These are phyloP conservation scores for Periconia macrospinosa DNA, from an alignment of 2,329 filamentous ascomycete species.

Conservation along the genomic window DNA sequence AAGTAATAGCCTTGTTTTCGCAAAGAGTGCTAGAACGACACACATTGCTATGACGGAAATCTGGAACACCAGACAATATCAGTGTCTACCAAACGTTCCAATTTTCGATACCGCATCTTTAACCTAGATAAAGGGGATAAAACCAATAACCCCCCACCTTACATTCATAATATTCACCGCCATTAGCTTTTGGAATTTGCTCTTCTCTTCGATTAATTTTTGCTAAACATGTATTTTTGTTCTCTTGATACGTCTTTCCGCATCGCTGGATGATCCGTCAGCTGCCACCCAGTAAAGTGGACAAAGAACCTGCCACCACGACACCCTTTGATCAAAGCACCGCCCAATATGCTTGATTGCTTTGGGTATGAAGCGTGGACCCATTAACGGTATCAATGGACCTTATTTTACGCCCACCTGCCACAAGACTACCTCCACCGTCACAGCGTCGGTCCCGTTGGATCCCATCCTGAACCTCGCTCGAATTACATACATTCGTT, in stretches of 20 bases:
- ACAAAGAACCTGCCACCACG: not conserved
- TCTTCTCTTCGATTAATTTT: no score
- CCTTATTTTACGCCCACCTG: not conserved
- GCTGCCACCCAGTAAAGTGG: not conserved
- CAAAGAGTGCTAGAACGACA: no score
- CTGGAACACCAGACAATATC: no score
- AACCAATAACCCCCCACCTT: no score
- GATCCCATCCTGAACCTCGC: not conserved
- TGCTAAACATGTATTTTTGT: no score
- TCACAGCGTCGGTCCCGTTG: not conserved
- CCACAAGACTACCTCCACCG: not conserved
- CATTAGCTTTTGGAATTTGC: no score
- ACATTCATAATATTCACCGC: no score
- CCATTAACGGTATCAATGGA: not conserved
- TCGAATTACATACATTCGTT: not conserved
- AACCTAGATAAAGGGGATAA: no score
- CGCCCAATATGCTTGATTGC: not conserved
- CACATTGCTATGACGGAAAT: no score
- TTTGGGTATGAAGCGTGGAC: not conserved
- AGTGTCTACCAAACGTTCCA: no score
- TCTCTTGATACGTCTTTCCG: not conserved
- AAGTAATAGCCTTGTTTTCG: no score
- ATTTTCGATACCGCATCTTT: no score
- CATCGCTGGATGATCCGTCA: not conserved
- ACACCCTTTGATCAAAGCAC: not conserved